Evolutionary conservation across 2,329 filamentous ascomycete species (phyloP), one percentile per base, ranked within the genome.

Genomic region (Trichophyton simii): DNA sequence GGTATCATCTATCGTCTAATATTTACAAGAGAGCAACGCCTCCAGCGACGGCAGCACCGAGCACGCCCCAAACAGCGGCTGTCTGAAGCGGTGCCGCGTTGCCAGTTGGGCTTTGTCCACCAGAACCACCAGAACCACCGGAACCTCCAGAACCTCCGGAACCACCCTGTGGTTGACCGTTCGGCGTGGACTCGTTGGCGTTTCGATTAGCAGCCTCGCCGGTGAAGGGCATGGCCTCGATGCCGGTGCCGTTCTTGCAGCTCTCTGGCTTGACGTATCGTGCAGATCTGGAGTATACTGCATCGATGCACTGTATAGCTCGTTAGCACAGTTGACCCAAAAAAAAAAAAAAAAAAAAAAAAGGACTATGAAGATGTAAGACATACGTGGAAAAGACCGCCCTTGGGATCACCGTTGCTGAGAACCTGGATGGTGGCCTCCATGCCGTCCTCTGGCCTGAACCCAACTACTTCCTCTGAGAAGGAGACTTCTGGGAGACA

Each of bases 341-440:
- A 13, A 6, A 7, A 38, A 57, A 0, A 36, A 20, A 38, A 57
- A 0, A 36, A n/a, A 31, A 13, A 6, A 7, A 38, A 57, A 0
- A 36, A 20, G 18, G 3, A 18, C 18, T 22, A 20, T 55, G 6
- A 11, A 7, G 22, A 52, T 28, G 22, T 22, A 22, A 42, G 25
- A 11, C 79, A 68, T 72, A 83, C 80, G 73, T 86, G 87, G 73
- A 89, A 91, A 36, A 91, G 75, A 15, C 86, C 84, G 44, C 78
- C 79, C 20, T 78, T 80, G 3, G 75, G 76, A 22, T 81, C 77
- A 31, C 83, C 84, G 55, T 83, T 77, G 3, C 83, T 86, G 41
- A 89, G 80, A 59, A 91, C 83, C 75, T 90, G 87, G 61, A 91
- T 76, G 36, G 83, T 86, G 13, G 81, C 87, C 57, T 82, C 78